Conservation (phyloP, 345 rosid species). For the Dimocarpus longan region DNA sequence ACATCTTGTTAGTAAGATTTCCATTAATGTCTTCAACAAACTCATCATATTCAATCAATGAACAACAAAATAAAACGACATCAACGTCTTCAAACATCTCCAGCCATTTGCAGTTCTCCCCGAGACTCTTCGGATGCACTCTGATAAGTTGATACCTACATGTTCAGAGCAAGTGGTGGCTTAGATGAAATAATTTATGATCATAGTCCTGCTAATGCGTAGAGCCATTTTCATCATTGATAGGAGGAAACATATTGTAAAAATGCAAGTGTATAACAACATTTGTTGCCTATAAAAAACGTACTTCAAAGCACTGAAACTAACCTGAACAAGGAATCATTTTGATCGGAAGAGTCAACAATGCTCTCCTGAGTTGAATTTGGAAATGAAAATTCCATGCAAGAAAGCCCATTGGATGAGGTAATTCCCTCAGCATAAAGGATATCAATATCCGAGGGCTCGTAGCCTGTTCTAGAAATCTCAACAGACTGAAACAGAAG, state of each 20-base stretch:
- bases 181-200: not conserved
- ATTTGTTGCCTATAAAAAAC: not conserved
- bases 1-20: conserved; percentile 68
- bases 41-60: conserved; percentile 66
- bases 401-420: conserved; percentile 65
- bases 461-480: conserved; percentile 65
- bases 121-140: conserved; percentile 62
- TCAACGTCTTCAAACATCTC: conserved; percentile 85
- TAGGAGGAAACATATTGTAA: not conserved
- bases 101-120: conserved; percentile 80
- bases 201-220: not conserved
- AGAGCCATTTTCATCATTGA: not conserved
- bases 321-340: conserved; percentile 56
- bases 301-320: conserved; percentile 13
- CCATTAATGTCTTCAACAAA: conserved; percentile 53
- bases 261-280: not conserved
- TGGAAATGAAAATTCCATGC: conserved; percentile 79
- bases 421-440: conserved; percentile 77
- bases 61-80: conserved; percentile 68
- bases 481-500: conserved; percentile 65
- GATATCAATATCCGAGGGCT: conserved; percentile 83
- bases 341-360: conserved; percentile 39
- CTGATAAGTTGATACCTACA: conserved; percentile 87
- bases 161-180: conserved; percentile 10
- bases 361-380: conserved; percentile 30